A percentile compares a stretch with the other conserved stretches of the same genome.
These are phyloP conservation scores for Juncus effusus DNA, from an alignment of 176 grass and related monocot genomes.

Conservation along the genomic window DNA sequence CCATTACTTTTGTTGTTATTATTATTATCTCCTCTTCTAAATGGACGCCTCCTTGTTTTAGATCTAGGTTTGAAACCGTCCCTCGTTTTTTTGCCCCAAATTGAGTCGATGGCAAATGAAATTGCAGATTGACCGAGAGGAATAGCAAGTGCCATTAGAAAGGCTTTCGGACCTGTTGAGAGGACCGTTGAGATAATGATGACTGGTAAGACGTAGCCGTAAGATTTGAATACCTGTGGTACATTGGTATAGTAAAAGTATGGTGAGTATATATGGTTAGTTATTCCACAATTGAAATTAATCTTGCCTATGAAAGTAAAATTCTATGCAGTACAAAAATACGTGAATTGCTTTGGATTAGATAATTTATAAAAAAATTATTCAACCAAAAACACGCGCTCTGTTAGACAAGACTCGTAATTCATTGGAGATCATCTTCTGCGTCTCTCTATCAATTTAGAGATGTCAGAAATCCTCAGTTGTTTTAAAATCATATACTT, in stretches of 20 bases:
- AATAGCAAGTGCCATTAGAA: constrained; percentile 74
- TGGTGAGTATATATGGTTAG: neutral
- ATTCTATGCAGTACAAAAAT: neutral
- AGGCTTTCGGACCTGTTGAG: constrained; percentile 56
- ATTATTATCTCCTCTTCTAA: constrained; percentile 1
- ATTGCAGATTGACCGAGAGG: constrained; percentile 67
- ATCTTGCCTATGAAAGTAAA: neutral
- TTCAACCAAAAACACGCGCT: neutral
- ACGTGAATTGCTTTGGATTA: neutral
- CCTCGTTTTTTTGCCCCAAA: constrained; percentile 38
- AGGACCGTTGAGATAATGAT: constrained; percentile 59
- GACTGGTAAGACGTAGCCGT: constrained; percentile 56
- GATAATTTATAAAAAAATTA: neutral
- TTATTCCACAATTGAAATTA: neutral
- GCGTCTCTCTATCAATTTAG: neutral
- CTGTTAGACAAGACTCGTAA: neutral
- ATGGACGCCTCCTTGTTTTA: constrained; percentile 20
- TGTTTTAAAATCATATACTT: too few relatives aligned
- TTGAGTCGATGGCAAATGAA: constrained; percentile 40
- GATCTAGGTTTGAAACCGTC: constrained; percentile 11
- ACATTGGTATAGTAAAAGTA: constrained; percentile 9
- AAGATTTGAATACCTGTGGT: constrained; percentile 44
- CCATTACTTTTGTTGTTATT: neutral
- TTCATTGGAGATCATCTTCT: neutral
- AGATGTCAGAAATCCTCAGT: too few relatives aligned